These are phyloP conservation scores for Malassezia equina DNA, from an alignment of 1,284 basidiomycete genomes.

Conservation along the genomic window DNA sequence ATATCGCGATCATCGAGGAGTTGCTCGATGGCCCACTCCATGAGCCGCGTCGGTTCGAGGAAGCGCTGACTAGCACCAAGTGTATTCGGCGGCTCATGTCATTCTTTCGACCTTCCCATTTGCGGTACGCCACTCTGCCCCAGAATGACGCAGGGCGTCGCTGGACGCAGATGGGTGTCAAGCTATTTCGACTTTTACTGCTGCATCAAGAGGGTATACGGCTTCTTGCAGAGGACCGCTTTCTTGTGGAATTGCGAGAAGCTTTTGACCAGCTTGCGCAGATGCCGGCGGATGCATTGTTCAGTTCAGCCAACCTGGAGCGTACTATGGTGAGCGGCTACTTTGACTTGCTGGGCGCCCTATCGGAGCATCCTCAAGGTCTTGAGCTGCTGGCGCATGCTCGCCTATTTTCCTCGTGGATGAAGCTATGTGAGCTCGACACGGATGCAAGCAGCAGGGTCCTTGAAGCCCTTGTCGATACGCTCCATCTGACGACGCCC, in stretches of 20 bases:
- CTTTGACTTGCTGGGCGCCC: conserved; percentile 84
- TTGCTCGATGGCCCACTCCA: conserved; percentile 83
- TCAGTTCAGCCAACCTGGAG: conserved; percentile 71
- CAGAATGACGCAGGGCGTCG: conserved; percentile 54
- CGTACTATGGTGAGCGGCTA: conserved; percentile 82
- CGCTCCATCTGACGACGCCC: conserved; percentile 55
- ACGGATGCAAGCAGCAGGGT: neutral
- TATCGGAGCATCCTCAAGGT: conserved; percentile 78
- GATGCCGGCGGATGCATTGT: conserved; percentile 57
- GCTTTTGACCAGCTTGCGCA: conserved; percentile 68
- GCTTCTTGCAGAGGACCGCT: conserved; percentile 75
- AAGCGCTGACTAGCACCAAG: conserved; percentile 79
- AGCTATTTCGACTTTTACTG: conserved; percentile 70
- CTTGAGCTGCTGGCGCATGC: conserved; percentile 79
- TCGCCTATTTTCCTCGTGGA: conserved; percentile 87
- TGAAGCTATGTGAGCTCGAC: conserved; percentile 74
- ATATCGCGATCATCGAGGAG: conserved; percentile 74
- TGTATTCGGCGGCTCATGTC: conserved; percentile 76
- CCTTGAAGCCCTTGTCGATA: neutral
- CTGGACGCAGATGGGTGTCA: conserved; percentile 52
- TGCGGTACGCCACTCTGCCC: conserved; percentile 69
- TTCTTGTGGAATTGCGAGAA: conserved; percentile 73
- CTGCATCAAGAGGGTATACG: conserved; percentile 70
- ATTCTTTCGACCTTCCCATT: conserved; percentile 82
- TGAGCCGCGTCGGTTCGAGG: conserved; percentile 86